Conservation (phyloP, 2,329 filamentous ascomycete species). For the Ceratocystis destructans region DNA sequence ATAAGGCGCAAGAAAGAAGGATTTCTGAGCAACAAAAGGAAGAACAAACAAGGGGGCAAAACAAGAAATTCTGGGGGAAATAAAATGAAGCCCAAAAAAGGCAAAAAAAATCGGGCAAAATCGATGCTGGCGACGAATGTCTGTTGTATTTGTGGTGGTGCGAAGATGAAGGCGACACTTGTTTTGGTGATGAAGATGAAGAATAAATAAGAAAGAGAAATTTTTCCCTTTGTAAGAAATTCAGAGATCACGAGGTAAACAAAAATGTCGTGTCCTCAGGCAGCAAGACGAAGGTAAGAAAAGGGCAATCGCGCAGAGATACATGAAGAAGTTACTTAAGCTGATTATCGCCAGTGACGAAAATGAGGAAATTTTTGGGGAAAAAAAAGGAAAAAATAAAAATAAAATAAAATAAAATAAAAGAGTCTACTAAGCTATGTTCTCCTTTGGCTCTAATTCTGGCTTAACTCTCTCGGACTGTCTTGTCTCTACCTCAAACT, state of each 20-base stretch:
- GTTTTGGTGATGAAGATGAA: not conserved
- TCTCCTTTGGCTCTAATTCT: no score
- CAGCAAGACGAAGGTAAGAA: not conserved
- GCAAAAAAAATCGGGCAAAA: not conserved
- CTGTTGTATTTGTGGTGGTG: not conserved
- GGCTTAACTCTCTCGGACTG: not conserved
- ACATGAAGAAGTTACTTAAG: not conserved
- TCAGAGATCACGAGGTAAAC: slow-evolving; percentile 3
- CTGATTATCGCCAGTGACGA: not conserved
- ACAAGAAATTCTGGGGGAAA: slow-evolving; percentile 5
- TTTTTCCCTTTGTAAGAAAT: not conserved
- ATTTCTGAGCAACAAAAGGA: slow-evolving; percentile 1
- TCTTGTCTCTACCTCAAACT: not conserved
- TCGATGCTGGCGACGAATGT: not conserved
- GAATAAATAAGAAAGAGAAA: not conserved
- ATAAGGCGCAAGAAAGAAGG: slow-evolving; percentile 3
- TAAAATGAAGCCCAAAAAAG: slow-evolving; percentile 4
- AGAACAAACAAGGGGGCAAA: slow-evolving; percentile 2
- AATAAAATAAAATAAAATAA: no score
- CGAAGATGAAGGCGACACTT: not conserved
- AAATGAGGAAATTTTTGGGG: not conserved
- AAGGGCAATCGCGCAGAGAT: not conserved
- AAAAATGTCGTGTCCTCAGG: not conserved
- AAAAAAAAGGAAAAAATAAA: no score
- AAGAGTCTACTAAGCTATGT: no score